A percentile compares a stretch with the other conserved stretches of the same genome.
phyloP scores from a whole-genome alignment of 768 basidiomycete genomes.

The Hericium erinaceus region DNA sequence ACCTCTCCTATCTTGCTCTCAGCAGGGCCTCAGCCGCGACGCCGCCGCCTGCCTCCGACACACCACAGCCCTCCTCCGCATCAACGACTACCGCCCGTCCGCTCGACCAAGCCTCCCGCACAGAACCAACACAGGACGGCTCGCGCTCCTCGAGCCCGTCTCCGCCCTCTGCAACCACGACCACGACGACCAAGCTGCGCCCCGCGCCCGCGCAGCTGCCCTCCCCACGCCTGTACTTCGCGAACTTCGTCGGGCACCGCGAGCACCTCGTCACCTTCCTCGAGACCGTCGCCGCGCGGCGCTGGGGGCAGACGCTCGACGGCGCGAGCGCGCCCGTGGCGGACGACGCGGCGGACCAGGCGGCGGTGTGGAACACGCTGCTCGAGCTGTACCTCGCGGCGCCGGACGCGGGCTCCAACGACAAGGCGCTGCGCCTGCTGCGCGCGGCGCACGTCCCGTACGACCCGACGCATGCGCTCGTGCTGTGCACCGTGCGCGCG shows the following conservation, averaged over 20 bases:
- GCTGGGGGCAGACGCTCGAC: slow-evolving; percentile 73
- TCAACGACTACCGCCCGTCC: slow-evolving; percentile 7
- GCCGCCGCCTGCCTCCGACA: slow-evolving; percentile 21
- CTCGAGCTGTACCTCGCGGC: slow-evolving; percentile 83
- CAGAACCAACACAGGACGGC: slow-evolving; percentile 27
- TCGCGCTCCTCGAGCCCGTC: slow-evolving; percentile 22
- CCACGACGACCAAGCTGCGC: slow-evolving; percentile 7
- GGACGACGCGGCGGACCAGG: slow-evolving; percentile 50
- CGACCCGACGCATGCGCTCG: slow-evolving; percentile 87
- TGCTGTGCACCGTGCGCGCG: slow-evolving; percentile 77
- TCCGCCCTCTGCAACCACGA: background rate
- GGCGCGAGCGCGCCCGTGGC: slow-evolving; percentile 16
- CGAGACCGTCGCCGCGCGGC: slow-evolving; percentile 69
- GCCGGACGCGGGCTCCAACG: slow-evolving; percentile 25
- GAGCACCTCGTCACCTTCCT: slow-evolving; percentile 79
- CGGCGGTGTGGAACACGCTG: slow-evolving; percentile 91
- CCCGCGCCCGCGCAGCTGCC: slow-evolving; percentile 39
- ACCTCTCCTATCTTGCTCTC: slow-evolving; percentile 73
- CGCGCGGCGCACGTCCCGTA: slow-evolving; percentile 54
- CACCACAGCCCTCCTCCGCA: slow-evolving; percentile 8
- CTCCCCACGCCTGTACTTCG: slow-evolving; percentile 82
- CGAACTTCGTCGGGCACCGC: slow-evolving; percentile 89
- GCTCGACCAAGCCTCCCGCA: slow-evolving; percentile 21
- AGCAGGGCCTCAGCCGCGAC: slow-evolving; percentile 41
- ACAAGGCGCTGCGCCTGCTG: slow-evolving; percentile 71